Evolutionary conservation across 495 filamentous ascomycete genomes (phyloP), one percentile per base, ranked within the genome.

Genomic region (Pseudevernia furfuracea): DNA sequence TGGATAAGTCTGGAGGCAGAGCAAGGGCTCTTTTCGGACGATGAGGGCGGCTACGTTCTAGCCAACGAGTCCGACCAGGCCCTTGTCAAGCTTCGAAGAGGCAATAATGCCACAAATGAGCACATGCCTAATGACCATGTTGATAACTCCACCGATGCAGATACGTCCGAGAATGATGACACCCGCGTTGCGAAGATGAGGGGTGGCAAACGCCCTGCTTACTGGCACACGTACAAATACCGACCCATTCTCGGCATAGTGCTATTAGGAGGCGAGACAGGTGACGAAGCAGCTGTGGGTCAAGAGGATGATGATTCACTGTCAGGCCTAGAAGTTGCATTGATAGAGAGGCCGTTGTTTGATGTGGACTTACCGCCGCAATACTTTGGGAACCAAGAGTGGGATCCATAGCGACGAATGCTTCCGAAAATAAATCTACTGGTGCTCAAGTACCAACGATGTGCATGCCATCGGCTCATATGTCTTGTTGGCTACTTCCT

Each of bases 171-270:
- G 11, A 70, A 69, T 56, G 66, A 59, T 58, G 67, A 66, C 41
- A 66, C 36, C n/a, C 60, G 37, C 23, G 49, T 72, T 70, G 65
- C 57, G 38, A 58, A 60, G 59, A 62, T 69, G 62, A 67, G 73
- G 63, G 30, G 36, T 32, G 63, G 58, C 44, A 37, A 28, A 36
- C 53, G 53, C 39, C 58, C 44, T 38, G 75, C 78, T 28, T 87
- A 81, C 69, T 97, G 91, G 92, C 83, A 82, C 67, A 93, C 91
- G 12, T 90, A 88, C 75, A 92, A 94, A 71, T 99, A 96, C 72
- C 80, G 91, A 63, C 89, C 92, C 12, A 91, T 99, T 65, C 75
- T 99, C 68, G 94, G 92, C 7, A 88, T 97, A 37, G 87, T 93
- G 19, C 85, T 88, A 23, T 75, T 98, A 32, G 77, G 78, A 23